A percentile compares a stretch with the other conserved stretches of the same genome.
Conservation (phyloP, 495 filamentous ascomycete genomes). For the Xylaria venustula region DNA sequence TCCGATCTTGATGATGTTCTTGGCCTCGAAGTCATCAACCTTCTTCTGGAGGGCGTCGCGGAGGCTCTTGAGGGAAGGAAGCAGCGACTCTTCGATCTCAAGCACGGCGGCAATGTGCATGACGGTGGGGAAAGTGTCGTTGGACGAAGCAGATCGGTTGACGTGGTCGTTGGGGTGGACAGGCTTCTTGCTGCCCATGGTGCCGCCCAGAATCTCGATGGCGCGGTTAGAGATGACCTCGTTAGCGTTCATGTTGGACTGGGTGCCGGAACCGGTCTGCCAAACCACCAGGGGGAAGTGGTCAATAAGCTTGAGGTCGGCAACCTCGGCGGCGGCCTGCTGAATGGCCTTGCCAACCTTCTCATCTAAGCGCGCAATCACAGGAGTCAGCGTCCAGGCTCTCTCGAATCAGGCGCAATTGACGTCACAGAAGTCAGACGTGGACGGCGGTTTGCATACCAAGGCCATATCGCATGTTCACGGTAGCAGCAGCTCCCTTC, state of each 20-base stretch:
- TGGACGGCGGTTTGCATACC: constrained; percentile 55
- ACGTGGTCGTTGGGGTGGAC: constrained; percentile 99
- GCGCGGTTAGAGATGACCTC: constrained; percentile 99
- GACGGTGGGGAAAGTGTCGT: constrained; percentile 98
- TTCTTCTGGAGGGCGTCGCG: constrained; percentile 82
- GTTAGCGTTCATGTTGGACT: constrained; percentile 99
- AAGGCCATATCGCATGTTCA: constrained; percentile 94
- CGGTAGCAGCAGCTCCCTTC: constrained; percentile 92
- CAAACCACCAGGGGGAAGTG: constrained; percentile 99
- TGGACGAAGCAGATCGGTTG: constrained; percentile 97
- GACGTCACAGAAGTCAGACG: constrained; percentile 12
- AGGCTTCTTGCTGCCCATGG: constrained; percentile 93
- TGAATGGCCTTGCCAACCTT: constrained; percentile 91
- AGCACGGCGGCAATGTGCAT: constrained; percentile 99
- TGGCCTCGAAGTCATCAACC: constrained; percentile 79
- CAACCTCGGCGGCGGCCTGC: constrained; percentile 91
- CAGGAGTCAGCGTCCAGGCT: constrained; percentile 18
- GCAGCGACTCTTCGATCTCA: constrained; percentile 80
- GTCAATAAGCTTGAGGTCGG: constrained; percentile 88
- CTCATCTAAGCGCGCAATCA: constrained; percentile 58
- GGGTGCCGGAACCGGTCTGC: constrained; percentile 98
- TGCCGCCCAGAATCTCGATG: constrained; percentile 94
- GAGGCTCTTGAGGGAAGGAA: constrained; percentile 79
- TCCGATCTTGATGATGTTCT: constrained; percentile 95
- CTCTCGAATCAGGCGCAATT: not conserved